phyloP scores from a whole-genome alignment of 2,329 filamentous ascomycete genomes.

The Hortaea sp. region DNA sequence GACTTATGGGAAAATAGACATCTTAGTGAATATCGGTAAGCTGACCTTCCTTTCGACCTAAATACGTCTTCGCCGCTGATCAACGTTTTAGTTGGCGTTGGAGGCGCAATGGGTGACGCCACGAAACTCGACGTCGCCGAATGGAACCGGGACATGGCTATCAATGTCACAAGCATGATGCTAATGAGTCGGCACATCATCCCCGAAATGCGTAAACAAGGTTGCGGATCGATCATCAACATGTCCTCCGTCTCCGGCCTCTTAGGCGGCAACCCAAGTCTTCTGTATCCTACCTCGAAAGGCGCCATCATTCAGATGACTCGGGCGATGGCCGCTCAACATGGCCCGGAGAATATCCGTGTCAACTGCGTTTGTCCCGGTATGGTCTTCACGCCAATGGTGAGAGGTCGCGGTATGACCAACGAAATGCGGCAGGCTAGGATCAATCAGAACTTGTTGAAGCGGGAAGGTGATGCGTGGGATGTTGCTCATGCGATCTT shows the following conservation, averaged over 20 bases:
- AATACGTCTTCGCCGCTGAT: neutral
- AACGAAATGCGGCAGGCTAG: slow-evolving; percentile 18
- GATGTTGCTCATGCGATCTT: slow-evolving; percentile 3
- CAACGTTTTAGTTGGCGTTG: slow-evolving; percentile 21
- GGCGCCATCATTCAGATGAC: slow-evolving; percentile 42
- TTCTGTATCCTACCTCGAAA: slow-evolving; percentile 27
- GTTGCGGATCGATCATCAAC: slow-evolving; percentile 29
- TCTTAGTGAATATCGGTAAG: slow-evolving; percentile 6
- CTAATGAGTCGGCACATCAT: slow-evolving; percentile 24
- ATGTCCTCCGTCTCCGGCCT: slow-evolving; percentile 26
- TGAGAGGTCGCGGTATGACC: slow-evolving; percentile 17
- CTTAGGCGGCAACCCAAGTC: slow-evolving; percentile 18
- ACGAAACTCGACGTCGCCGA: slow-evolving; percentile 19
- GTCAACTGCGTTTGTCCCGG: slow-evolving; percentile 44
- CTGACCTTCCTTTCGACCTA: neutral
- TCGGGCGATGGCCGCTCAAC: slow-evolving; percentile 42
- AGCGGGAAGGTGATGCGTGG: slow-evolving; percentile 11
- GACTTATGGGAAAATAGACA: slow-evolving; percentile 4
- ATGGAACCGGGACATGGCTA: slow-evolving; percentile 24
- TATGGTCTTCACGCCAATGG: slow-evolving; percentile 21
- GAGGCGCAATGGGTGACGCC: slow-evolving; percentile 24
- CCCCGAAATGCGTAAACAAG: slow-evolving; percentile 26
- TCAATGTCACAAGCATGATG: slow-evolving; percentile 30
- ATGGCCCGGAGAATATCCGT: slow-evolving; percentile 36
- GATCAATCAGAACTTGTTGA: slow-evolving; percentile 19